Conservation (phyloP, 768 basidiomycete species). For the Naganishia vaughanmartiniae region DNA sequence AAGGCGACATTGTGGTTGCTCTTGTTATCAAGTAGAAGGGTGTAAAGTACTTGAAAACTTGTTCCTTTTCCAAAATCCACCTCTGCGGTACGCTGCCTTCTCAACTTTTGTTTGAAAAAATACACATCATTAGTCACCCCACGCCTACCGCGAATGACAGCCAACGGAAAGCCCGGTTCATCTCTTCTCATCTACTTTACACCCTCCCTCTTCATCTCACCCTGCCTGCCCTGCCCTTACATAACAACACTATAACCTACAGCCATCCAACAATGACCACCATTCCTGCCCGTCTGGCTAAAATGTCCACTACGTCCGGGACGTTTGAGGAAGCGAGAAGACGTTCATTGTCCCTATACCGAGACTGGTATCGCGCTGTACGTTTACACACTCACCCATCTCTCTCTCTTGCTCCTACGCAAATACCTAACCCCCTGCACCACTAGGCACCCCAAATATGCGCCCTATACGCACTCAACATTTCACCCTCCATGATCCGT, state of each 20-base stretch:
- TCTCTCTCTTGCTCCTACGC: conserved; percentile 11
- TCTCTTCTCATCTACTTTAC: too few species aligned
- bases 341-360: conserved; percentile 74
- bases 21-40: too few species aligned
- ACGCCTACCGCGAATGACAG: too few species aligned
- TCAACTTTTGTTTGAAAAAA: too few species aligned
- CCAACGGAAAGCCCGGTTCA: background rate
- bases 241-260: too few species aligned
- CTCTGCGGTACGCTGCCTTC: too few species aligned
- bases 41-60: too few species aligned
- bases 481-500: conserved; percentile 73
- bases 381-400: conserved; percentile 45
- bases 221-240: too few species aligned
- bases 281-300: conserved; percentile 85
- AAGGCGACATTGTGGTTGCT: background rate
- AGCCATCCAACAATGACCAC: conserved; percentile 61
- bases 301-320: conserved; percentile 61
- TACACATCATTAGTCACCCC: too few species aligned
- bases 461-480: conserved; percentile 73
- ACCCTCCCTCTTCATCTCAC: too few species aligned
- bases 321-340: conserved; percentile 62
- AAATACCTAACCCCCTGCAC: background rate
- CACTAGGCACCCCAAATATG: conserved; percentile 85
- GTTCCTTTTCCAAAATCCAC: too few species aligned
- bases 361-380: conserved; percentile 90